These are phyloP conservation scores for Microbotryum scabiosae DNA, from an alignment of 1,284 basidiomycete species.

Conservation along the genomic window DNA sequence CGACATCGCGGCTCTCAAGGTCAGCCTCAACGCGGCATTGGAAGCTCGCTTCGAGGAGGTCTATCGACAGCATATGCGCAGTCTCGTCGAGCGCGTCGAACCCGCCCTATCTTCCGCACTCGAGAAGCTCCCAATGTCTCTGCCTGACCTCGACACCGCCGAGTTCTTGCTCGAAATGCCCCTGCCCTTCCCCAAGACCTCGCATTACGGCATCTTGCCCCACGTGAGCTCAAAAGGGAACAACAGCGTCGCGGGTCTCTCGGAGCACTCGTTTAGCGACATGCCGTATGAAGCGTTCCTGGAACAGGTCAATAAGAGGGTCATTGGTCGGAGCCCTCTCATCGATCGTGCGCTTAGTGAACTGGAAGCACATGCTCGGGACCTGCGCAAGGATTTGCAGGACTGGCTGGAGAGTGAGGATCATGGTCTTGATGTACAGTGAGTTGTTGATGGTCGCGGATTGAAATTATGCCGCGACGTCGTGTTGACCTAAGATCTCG, in stretches of 20 bases:
- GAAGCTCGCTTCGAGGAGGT: constrained; percentile 13
- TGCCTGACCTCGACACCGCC: constrained; percentile 8
- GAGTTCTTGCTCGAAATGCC: constrained; percentile 26
- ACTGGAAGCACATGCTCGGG: constrained; percentile 19
- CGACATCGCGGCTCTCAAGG: background rate
- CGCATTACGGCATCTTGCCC: background rate
- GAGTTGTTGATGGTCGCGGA: too few relatives aligned
- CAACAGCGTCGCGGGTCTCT: background rate
- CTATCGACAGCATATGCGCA: constrained; percentile 11
- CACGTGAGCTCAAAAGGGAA: background rate
- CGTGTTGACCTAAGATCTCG: background rate
- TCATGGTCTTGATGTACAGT: too few relatives aligned
- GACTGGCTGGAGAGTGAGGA: constrained; percentile 10
- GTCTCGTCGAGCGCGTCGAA: constrained; percentile 7
- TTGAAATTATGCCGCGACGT: background rate
- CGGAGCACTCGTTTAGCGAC: too few relatives aligned
- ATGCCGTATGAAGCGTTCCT: constrained; percentile 26
- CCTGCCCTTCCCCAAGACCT: constrained; percentile 21
- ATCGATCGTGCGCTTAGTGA: constrained; percentile 19
- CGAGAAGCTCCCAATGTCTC: constrained; percentile 1
- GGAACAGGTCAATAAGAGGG: constrained; percentile 17
- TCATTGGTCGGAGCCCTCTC: constrained; percentile 22
- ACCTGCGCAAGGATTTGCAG: constrained; percentile 12
- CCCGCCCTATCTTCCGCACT: constrained; percentile 14
- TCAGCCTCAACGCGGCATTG: constrained; percentile 9